phyloP scores from a whole-genome alignment of 306 rosid species.

The Albizia julibrissin region DNA sequence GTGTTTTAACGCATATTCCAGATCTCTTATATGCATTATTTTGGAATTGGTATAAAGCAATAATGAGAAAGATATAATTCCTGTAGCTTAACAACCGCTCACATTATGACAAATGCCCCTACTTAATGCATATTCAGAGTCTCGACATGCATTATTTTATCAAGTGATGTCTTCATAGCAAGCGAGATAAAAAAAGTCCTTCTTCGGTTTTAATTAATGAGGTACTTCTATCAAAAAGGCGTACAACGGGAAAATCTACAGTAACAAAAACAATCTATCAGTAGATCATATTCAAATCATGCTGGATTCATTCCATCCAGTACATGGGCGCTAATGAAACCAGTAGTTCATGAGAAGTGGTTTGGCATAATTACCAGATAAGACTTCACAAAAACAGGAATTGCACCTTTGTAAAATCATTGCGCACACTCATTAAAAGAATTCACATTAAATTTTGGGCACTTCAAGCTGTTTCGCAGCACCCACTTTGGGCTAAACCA shows the following conservation, averaged over 20 bases:
- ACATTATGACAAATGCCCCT: constrained; percentile 10
- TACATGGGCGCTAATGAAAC: no score
- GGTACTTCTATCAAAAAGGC: constrained; percentile 13
- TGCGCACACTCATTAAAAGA: no score
- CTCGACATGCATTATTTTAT: constrained; percentile 14
- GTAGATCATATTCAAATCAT: constrained; percentile 6
- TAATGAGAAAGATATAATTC: neutral
- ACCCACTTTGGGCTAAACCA: no score
- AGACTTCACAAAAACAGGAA: no score
- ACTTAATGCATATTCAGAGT: neutral
- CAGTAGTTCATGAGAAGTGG: no score
- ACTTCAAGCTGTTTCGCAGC: no score
- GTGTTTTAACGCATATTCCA: constrained; percentile 16
- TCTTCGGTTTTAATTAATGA: constrained; percentile 19
- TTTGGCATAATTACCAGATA: no score
- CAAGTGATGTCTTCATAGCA: constrained; percentile 5
- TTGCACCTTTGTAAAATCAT: no score
- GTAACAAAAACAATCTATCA: constrained; percentile 12
- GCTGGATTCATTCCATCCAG: no score
- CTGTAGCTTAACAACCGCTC: neutral
- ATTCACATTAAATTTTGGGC: no score
- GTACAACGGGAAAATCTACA: neutral
- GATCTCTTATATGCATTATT: neutral
- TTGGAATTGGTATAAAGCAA: neutral
- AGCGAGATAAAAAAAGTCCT: neutral